Evolutionary conservation across 805 yeast species (phyloP).

Genomic region (Metschnikowia anglica): DNA sequence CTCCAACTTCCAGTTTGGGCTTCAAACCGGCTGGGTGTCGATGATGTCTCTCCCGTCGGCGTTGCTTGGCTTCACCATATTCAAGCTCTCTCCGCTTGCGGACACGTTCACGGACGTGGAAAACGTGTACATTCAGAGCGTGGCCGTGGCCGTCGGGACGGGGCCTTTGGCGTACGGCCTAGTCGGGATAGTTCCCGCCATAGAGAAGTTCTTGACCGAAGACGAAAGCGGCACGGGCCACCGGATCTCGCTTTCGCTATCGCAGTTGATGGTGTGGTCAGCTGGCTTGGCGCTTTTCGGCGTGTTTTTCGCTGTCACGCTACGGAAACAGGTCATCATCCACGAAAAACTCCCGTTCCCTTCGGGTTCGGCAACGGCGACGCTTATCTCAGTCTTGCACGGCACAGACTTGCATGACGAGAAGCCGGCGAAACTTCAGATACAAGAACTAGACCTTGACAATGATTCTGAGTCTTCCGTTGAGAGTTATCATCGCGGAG

Average conservation of each 20-base stretch:
- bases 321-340: constrained; percentile 83
- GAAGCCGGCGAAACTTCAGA: constrained; percentile 12
- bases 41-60: constrained; percentile 99
- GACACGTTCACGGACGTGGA: constrained; percentile 72
- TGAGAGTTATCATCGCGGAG: constrained; percentile 15
- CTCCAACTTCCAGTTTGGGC: constrained; percentile 93
- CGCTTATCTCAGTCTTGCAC: constrained; percentile 83
- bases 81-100: constrained; percentile 57
- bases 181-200: constrained; percentile 94
- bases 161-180: constrained; percentile 95
- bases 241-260: constrained; percentile 36
- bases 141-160: constrained; percentile 96
- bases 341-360: constrained; percentile 89
- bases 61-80: constrained; percentile 77
- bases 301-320: constrained; percentile 89
- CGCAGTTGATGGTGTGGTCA: constrained; percentile 76
- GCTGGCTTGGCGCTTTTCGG: constrained; percentile 90
- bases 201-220: constrained; percentile 77
- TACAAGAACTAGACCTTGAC: not conserved
- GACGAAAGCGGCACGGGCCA: constrained; percentile 70
- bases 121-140: constrained; percentile 86
- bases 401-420: constrained; percentile 55
- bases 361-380: constrained; percentile 94
- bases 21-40: constrained; percentile 98
- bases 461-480: not conserved